Percentiles rank a stretch among this genome's conserved stretches.
Evolutionary conservation across 306 rosid species (phyloP).

Genomic region (Quercus suber): DNA sequence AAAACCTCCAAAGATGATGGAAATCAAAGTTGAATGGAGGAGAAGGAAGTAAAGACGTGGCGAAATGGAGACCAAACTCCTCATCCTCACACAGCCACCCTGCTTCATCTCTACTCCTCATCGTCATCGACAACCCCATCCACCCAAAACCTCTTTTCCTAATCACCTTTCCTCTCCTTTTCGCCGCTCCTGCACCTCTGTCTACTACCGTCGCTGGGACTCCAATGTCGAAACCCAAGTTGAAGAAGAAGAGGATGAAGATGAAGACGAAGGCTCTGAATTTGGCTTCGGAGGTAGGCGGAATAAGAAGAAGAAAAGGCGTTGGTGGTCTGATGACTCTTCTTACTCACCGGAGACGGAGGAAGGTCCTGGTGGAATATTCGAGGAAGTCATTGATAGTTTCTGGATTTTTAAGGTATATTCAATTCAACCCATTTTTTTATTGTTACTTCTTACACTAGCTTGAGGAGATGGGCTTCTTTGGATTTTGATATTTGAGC

Average conservation of each 20-base stretch:
- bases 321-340: conserved; percentile 79
- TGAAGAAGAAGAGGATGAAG: conserved; percentile 16
- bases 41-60: conserved; percentile 39
- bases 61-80: conserved; percentile 52
- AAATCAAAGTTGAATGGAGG: conserved; percentile 5
- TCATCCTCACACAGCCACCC: conserved; percentile 33
- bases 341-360: conserved; percentile 20
- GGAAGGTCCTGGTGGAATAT: conserved; percentile 41
- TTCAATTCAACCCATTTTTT: background rate
- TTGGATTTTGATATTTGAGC: too few relatives aligned
- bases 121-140: conserved; percentile 41
- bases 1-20: background rate
- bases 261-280: conserved; percentile 27
- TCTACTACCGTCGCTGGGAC: conserved; percentile 70
- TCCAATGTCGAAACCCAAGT: conserved; percentile 63
- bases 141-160: conserved; percentile 15
- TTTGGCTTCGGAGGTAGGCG: conserved; percentile 15
- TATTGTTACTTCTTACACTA: too few relatives aligned
- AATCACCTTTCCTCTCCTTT: background rate
- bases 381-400: conserved; percentile 53
- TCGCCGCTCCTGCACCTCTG: conserved; percentile 36
- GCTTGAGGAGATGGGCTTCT: too few relatives aligned
- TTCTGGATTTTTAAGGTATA: conserved; percentile 80
- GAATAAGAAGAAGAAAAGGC: conserved; percentile 38
- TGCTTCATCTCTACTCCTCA: conserved; percentile 29